Percentiles rank a stretch among this genome's conserved stretches.
Evolutionary conservation across 1,284 basidiomycete species (phyloP).

Genomic region (Pholiota adiposa): DNA sequence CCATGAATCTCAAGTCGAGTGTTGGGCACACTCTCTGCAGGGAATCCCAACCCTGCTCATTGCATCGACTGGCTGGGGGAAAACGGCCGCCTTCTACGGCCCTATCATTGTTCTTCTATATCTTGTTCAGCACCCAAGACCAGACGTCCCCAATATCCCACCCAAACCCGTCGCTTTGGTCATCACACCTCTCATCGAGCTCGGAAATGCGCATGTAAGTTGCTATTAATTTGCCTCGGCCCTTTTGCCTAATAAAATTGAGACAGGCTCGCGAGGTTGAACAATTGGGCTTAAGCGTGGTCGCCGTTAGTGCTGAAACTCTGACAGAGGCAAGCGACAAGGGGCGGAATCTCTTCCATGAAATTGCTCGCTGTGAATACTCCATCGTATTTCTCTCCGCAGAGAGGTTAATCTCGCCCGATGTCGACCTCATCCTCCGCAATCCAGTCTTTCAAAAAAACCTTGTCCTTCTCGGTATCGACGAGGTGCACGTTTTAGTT

Average conservation of each 20-base stretch:
- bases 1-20: not conserved
- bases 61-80: not conserved
- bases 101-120: slow-evolving; percentile 21
- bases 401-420: slow-evolving; percentile 20
- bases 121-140: slow-evolving; percentile 13
- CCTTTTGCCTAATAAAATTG: not conserved
- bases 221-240: not conserved
- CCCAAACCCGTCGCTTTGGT: slow-evolving; percentile 12
- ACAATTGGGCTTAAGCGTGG: not conserved
- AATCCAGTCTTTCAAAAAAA: slow-evolving; percentile 20
- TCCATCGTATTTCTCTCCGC: slow-evolving; percentile 23
- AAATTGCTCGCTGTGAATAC: slow-evolving; percentile 21
- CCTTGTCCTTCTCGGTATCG: slow-evolving; percentile 24
- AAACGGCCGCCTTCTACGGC: not conserved
- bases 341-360: slow-evolving; percentile 18
- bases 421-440: slow-evolving; percentile 21
- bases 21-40: slow-evolving; percentile 3
- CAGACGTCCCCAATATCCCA: slow-evolving; percentile 2
- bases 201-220: slow-evolving; percentile 22
- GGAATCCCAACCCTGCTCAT: not conserved
- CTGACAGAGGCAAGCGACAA: slow-evolving; percentile 9
- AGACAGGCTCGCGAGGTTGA: not conserved
- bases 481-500: slow-evolving; percentile 27
- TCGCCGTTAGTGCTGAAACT: slow-evolving; percentile 14
- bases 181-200: slow-evolving; percentile 19